Evolutionary conservation across 768 basidiomycete genomes (phyloP), one percentile per base, ranked within the genome.

Genomic region (Rhizopogon roseolus): DNA sequence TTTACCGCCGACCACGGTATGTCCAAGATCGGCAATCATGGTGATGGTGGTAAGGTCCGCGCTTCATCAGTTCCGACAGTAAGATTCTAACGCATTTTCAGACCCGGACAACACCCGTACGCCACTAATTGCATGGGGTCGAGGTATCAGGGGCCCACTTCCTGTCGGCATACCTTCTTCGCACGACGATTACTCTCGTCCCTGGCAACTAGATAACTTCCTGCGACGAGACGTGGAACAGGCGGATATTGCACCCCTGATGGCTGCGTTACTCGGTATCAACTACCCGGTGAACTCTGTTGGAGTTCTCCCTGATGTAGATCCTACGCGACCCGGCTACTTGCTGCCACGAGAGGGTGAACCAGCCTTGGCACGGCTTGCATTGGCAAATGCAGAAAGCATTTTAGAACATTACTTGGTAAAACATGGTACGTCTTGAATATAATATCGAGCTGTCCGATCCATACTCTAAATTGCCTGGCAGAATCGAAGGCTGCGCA

Each of bases 1-100:
- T 93, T 91, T 65, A 93, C 88, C 2, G 89, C 92, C 0, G 92
- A 94, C 66, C 92, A 94, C 63, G 92, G 92, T 8, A 94, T 94
- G 92, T 89, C 88, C 4, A 80, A 76, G 32, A 86, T 91, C 51
- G 92, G 92, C 11, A 93, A 93, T 62, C 92, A 94, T 54, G 92
- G 92, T 4, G 92, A 94, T 56, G 92, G 92, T 37, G 84, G 89
- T 88, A 62, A 64, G 74, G 66, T 50, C 41, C 45, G 7, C 46
- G 48, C 41, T n/a, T 17, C 28, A 44, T 37, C 41, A 37, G 8
- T 28, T 50, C 48, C 45, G 48, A 41, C 42, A 29, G 34, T 17
- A 17, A 36, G 43, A 6, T 34, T 11, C 53, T 58, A 56, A 60
- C n/a, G n/a, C 27, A 29, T 41, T 39, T 45, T 11, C 54, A 91